phyloP scores from a whole-genome alignment of 2,329 filamentous ascomycete genomes.

The Cladosporium colombiae region DNA sequence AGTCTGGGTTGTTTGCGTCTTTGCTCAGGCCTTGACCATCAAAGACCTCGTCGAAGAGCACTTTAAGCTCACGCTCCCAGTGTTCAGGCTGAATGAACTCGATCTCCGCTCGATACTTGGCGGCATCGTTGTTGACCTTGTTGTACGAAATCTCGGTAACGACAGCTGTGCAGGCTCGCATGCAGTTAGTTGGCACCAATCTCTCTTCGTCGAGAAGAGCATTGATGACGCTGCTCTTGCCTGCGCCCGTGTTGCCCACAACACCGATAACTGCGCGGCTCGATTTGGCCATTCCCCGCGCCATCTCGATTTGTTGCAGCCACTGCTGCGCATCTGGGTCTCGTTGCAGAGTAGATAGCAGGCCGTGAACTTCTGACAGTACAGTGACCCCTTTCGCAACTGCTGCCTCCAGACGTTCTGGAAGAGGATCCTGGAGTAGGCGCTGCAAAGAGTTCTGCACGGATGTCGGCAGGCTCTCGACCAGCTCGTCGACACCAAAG shows the following conservation, averaged over 20 bases:
- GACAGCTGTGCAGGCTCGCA: slow-evolving; percentile 63
- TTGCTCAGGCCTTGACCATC: slow-evolving; percentile 42
- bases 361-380: slow-evolving; percentile 38
- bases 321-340: slow-evolving; percentile 42
- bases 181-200: slow-evolving; percentile 58
- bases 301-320: slow-evolving; percentile 44
- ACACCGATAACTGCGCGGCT: slow-evolving; percentile 58
- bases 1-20: slow-evolving; percentile 45
- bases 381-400: slow-evolving; percentile 42
- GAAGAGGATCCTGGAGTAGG: slow-evolving; percentile 36
- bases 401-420: slow-evolving; percentile 42
- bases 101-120: slow-evolving; percentile 56
- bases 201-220: slow-evolving; percentile 63
- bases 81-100: slow-evolving; percentile 57
- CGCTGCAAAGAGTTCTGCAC: slow-evolving; percentile 31
- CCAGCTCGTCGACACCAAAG: not conserved
- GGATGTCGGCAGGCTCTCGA: not conserved
- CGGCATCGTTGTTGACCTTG: slow-evolving; percentile 39
- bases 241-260: slow-evolving; percentile 62
- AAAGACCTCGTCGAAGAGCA: slow-evolving; percentile 52
- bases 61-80: slow-evolving; percentile 55
- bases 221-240: slow-evolving; percentile 65
- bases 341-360: slow-evolving; percentile 32
- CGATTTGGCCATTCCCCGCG: slow-evolving; percentile 41
- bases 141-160: slow-evolving; percentile 64